Evolutionary conservation across 2,329 filamentous ascomycete genomes (phyloP).

Genomic region (Stachybotrys chlorohalonatus): DNA sequence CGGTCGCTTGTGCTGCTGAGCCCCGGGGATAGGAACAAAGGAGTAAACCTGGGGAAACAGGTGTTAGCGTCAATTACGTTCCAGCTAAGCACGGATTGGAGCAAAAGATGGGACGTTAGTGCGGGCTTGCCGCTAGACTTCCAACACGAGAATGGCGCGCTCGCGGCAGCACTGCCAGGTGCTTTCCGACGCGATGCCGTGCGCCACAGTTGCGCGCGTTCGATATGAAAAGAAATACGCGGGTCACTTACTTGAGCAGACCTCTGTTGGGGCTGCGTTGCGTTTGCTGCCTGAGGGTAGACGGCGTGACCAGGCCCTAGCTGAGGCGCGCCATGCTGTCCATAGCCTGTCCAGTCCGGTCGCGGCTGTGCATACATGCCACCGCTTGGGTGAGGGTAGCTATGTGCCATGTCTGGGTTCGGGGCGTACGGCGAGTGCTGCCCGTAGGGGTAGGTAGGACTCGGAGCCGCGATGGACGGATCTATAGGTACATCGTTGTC

Average conservation of each 20-base stretch:
- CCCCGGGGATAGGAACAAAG: slow-evolving; percentile 93
- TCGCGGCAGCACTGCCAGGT: too few species aligned
- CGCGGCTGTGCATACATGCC: slow-evolving; percentile 61
- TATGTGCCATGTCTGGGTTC: slow-evolving; percentile 78
- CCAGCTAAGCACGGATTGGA: background rate
- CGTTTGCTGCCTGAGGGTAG: slow-evolving; percentile 46
- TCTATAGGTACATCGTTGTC: slow-evolving; percentile 98
- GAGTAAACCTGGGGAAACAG: slow-evolving; percentile 72
- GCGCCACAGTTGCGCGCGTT: too few species aligned
- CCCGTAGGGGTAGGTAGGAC: slow-evolving; percentile 77
- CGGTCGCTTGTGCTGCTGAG: slow-evolving; percentile 94
- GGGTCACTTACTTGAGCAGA: slow-evolving; percentile 48
- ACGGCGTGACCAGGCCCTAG: slow-evolving; percentile 44
- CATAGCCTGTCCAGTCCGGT: slow-evolving; percentile 67
- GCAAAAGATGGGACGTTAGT: too few species aligned
- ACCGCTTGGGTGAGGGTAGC: slow-evolving; percentile 54
- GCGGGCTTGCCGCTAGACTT: too few species aligned
- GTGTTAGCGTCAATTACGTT: slow-evolving; percentile 1
- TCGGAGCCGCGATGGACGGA: slow-evolving; percentile 91
- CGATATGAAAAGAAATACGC: background rate
- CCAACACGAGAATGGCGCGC: too few species aligned
- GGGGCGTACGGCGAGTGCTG: slow-evolving; percentile 84
- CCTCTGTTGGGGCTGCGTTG: slow-evolving; percentile 44
- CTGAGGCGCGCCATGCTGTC: slow-evolving; percentile 39
- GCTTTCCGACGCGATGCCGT: too few species aligned